Evolutionary conservation across 371 early-diverging fungal genomes (phyloP).

Genomic region (Lichtheimia hyalospora): DNA sequence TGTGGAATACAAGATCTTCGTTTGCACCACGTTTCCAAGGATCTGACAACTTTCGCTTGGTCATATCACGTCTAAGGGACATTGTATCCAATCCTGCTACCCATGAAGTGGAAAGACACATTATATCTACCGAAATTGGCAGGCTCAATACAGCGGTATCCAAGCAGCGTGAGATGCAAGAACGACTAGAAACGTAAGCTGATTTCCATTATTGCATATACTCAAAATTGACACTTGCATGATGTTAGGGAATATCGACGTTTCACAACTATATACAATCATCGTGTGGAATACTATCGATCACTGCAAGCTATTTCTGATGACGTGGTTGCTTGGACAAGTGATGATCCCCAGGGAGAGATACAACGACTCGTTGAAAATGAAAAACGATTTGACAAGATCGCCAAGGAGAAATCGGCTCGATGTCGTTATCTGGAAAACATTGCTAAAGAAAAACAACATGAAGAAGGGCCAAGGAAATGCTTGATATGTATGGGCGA

Average conservation of each 20-base stretch:
- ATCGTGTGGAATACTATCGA: conserved; percentile 58
- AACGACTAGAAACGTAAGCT: conserved; percentile 34
- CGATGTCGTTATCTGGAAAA: conserved; percentile 46
- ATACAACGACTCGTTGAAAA: conserved; percentile 26
- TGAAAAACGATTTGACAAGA: conserved; percentile 17
- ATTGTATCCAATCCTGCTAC: not conserved
- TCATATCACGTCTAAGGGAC: conserved; percentile 9
- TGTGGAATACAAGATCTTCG: conserved; percentile 3
- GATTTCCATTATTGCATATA: too few species aligned
- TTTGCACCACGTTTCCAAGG: not conserved
- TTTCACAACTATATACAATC: conserved; percentile 33
- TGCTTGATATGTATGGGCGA: conserved; percentile 60
- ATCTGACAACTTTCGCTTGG: conserved; percentile 8
- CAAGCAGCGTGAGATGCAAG: conserved; percentile 26
- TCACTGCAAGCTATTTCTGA: conserved; percentile 61
- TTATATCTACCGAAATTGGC: conserved; percentile 4
- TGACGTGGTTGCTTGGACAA: conserved; percentile 29
- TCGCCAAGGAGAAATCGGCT: conserved; percentile 26
- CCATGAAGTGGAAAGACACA: conserved; percentile 1
- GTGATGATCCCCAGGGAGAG: conserved; percentile 23
- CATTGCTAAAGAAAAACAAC: conserved; percentile 26
- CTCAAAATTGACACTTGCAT: too few species aligned
- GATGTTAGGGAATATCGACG: conserved; percentile 26
- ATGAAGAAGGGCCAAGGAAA: conserved; percentile 22
- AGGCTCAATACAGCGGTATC: conserved; percentile 14